Percentiles rank a stretch among this genome's conserved stretches.
Conservation (phyloP, 805 yeast genomes). For the Pichia eremophila region DNA sequence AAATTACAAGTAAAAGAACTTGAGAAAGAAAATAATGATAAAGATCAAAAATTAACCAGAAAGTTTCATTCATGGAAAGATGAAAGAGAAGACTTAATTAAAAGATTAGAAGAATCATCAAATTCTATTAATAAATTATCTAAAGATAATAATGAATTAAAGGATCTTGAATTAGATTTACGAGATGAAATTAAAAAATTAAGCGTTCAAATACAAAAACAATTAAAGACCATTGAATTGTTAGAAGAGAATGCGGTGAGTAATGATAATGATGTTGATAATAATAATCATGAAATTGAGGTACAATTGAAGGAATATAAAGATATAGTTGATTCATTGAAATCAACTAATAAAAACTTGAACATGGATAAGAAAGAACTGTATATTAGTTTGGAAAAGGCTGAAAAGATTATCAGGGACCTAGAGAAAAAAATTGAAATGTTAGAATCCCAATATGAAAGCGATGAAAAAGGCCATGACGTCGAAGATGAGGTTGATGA, state of each 20-base stretch:
- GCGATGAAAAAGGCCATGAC: background rate
- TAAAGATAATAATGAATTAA: background rate
- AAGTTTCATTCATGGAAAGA: slow-evolving; percentile 1
- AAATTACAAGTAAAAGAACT: slow-evolving; percentile 7
- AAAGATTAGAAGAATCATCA: background rate
- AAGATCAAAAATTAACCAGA: background rate
- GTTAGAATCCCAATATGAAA: no score
- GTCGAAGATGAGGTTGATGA: background rate
- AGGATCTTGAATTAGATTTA: background rate
- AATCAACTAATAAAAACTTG: slow-evolving; percentile 8
- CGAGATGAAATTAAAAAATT: background rate
- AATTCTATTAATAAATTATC: background rate
- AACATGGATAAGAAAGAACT: slow-evolving; percentile 7
- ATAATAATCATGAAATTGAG: background rate
- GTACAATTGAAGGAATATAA: background rate
- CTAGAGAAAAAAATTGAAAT: no score
- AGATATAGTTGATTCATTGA: slow-evolving; percentile 7
- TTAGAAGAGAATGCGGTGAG: background rate
- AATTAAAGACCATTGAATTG: background rate
- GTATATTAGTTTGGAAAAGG: slow-evolving; percentile 2
- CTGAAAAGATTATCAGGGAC: background rate
- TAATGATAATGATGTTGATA: background rate
- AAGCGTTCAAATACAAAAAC: background rate
- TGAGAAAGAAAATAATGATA: slow-evolving; percentile 4
- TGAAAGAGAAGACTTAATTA: background rate